Evolutionary conservation across 1,284 basidiomycete genomes (phyloP).

Genomic region (Cutaneotrichosporon sp.): DNA sequence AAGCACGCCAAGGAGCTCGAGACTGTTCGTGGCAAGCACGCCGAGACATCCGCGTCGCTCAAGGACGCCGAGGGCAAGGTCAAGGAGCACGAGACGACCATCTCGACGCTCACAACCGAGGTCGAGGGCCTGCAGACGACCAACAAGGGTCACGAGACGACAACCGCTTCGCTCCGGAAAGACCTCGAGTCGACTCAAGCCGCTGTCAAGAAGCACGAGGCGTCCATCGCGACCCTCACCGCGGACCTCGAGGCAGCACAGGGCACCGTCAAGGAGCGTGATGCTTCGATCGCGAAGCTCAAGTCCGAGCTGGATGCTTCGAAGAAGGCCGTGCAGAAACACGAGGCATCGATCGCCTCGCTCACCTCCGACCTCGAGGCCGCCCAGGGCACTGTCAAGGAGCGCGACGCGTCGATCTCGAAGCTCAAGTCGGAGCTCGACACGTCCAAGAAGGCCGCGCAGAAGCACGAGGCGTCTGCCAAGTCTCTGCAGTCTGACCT

Average conservation of each 20-base stretch:
- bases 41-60: conserved; percentile 3
- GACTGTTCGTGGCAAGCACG: conserved; percentile 4
- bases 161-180: background rate
- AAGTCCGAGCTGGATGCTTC: conserved; percentile 7
- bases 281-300: background rate
- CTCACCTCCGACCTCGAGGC: conserved; percentile 3
- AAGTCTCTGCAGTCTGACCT: conserved; percentile 13
- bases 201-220: conserved; percentile 2
- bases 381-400: conserved; percentile 5
- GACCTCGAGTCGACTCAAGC: conserved; percentile 12
- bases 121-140: conserved; percentile 10
- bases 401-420: conserved; percentile 8
- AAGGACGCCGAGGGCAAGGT: conserved; percentile 11
- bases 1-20: conserved; percentile 5
- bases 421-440: conserved; percentile 8
- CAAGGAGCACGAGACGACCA: conserved; percentile 8
- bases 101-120: conserved; percentile 7
- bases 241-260: background rate
- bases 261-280: conserved; percentile 10
- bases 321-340: conserved; percentile 6
- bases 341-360: conserved; percentile 9
- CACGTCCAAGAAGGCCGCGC: conserved; percentile 1
- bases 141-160: conserved; percentile 10
- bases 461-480: conserved; percentile 9
- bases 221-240: conserved; percentile 5